A percentile compares a stretch with the other conserved stretches of the same genome.
Conservation (phyloP, 345 rosid species). For the Heritiera littoralis region DNA sequence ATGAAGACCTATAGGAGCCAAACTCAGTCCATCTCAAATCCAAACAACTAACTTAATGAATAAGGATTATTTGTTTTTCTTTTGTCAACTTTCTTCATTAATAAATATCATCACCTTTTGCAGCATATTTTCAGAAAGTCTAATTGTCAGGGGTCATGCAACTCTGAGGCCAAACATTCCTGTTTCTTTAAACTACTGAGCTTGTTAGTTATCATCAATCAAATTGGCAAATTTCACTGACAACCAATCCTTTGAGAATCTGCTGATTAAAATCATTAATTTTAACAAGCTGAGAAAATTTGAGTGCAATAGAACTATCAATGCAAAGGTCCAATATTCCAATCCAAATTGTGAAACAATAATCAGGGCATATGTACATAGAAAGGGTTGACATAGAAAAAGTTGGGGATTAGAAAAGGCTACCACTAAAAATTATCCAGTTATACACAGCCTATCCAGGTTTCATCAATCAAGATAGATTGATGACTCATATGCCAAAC, state of each 20-base stretch:
- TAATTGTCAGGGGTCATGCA: background rate
- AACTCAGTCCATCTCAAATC: background rate
- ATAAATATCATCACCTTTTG: slow-evolving; percentile 4
- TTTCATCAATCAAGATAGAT: background rate
- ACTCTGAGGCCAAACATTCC: background rate
- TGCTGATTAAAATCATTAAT: background rate
- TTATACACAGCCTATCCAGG: background rate
- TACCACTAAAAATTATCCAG: background rate
- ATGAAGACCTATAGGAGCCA: background rate
- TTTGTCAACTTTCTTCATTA: slow-evolving; percentile 1
- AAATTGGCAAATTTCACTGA: background rate
- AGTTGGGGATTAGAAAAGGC: background rate
- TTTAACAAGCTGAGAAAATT: background rate
- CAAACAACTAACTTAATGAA: slow-evolving; percentile 2
- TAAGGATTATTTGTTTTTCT: background rate
- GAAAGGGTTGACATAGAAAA: background rate
- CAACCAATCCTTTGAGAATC: background rate
- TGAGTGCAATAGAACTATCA: background rate
- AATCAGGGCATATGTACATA: background rate
- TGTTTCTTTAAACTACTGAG: slow-evolving; percentile 1
- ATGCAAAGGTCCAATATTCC: background rate
- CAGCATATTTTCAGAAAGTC: slow-evolving; percentile 2
- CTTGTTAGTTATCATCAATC: background rate
- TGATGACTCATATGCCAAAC: slow-evolving; percentile 2
- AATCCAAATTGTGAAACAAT: background rate